Evolutionary conservation across 176 grass and related monocot genomes (phyloP).

Genomic region (Microstegium vimineum): DNA sequence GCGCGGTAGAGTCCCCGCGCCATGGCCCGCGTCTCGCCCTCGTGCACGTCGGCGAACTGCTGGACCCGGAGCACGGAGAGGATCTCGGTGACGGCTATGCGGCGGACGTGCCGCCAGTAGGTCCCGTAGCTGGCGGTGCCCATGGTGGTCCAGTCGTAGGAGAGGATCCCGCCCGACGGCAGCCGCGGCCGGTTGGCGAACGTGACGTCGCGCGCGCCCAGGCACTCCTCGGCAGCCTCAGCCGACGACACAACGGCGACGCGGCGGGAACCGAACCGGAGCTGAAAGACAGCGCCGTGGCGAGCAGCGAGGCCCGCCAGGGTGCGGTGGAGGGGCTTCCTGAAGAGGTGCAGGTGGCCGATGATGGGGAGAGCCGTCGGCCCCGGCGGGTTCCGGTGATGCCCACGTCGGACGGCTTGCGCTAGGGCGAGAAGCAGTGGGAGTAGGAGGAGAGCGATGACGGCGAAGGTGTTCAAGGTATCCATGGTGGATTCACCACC

Average conservation of each 20-base stretch:
- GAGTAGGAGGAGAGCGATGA: not conserved
- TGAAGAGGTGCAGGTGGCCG: conserved; percentile 14
- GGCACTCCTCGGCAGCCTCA: not conserved
- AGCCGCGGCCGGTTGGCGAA: not conserved
- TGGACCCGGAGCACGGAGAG: not conserved
- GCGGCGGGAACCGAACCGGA: conserved; percentile 13
- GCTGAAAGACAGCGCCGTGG: not conserved
- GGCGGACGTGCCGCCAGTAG: conserved; percentile 26
- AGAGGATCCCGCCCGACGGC: not conserved
- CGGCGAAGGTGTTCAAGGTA: not conserved
- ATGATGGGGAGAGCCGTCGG: not conserved
- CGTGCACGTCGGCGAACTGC: conserved; percentile 14
- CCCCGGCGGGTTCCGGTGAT: not conserved
- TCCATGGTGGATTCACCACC: not conserved
- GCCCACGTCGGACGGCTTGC: not conserved
- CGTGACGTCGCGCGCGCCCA: not conserved
- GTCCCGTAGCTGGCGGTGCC: conserved; percentile 8
- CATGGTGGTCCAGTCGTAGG: conserved; percentile 21
- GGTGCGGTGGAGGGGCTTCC: not conserved
- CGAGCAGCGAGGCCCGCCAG: conserved; percentile 3
- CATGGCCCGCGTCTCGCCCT: conserved; percentile 15
- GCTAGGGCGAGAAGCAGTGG: not conserved
- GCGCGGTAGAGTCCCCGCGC: conserved; percentile 3
- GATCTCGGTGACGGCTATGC: conserved; percentile 30
- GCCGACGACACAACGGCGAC: not conserved